phyloP scores from a whole-genome alignment of 2,329 filamentous ascomycete genomes.

The Aureobasidium subglaciale region DNA sequence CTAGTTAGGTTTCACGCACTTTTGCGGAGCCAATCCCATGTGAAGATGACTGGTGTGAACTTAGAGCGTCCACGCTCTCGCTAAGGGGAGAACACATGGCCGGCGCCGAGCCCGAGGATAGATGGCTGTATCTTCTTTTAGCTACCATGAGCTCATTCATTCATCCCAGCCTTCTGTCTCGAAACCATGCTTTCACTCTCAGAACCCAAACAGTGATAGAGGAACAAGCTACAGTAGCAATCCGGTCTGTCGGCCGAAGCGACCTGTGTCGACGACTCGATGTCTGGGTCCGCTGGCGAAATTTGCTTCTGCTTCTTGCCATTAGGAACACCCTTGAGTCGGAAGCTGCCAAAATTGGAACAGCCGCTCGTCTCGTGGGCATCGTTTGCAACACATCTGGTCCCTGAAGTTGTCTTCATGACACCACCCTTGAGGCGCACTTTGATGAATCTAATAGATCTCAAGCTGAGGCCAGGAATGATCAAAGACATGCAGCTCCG shows the following conservation, averaged over 20 bases:
- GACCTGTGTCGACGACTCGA: background rate
- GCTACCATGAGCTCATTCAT: conserved; percentile 1
- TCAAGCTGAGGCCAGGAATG: background rate
- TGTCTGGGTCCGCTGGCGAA: background rate
- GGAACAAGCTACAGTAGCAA: background rate
- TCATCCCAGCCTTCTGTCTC: background rate
- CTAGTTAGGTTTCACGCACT: background rate
- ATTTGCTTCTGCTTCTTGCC: background rate
- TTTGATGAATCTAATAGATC: background rate
- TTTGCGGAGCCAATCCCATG: background rate
- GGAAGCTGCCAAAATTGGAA: background rate
- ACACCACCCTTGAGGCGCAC: background rate
- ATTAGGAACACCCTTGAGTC: background rate
- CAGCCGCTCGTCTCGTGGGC: background rate
- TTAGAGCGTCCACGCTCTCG: background rate
- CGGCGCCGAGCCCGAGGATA: background rate
- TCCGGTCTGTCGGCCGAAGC: background rate
- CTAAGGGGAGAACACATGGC: background rate
- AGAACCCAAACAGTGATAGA: background rate
- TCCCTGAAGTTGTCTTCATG: no score
- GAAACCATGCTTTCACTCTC: no score
- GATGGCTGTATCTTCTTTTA: background rate
- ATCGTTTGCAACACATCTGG: background rate
- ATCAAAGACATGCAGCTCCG: background rate
- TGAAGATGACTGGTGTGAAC: background rate